These are phyloP conservation scores for Auricularia auricula-judae DNA, from an alignment of 768 basidiomycete genomes.

Conservation along the genomic window DNA sequence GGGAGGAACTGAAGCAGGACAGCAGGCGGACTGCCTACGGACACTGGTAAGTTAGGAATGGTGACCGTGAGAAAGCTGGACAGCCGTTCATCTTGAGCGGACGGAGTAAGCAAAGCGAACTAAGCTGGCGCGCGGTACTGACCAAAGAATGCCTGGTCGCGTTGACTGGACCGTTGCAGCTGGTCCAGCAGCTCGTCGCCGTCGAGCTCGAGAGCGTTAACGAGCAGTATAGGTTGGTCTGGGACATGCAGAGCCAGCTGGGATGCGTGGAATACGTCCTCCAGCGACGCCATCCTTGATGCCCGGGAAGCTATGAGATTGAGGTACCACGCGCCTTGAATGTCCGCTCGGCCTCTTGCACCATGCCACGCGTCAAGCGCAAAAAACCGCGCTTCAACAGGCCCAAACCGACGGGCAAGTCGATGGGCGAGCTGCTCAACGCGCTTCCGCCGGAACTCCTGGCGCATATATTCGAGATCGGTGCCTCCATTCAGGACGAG, in stretches of 20 bases:
- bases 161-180: conserved; percentile 31
- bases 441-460: conserved; percentile 46
- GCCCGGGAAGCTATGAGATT: neutral
- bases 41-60: neutral
- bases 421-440: conserved; percentile 23
- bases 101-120: conserved; percentile 27
- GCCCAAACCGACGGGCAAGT: too few relatives aligned
- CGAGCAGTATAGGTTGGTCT: conserved; percentile 51
- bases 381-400: too few relatives aligned
- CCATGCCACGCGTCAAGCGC: too few relatives aligned
- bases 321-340: too few relatives aligned
- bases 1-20: conserved; percentile 48
- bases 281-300: conserved; percentile 27
- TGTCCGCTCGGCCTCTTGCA: too few relatives aligned
- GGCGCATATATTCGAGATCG: conserved; percentile 41
- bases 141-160: conserved; percentile 71
- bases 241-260: conserved; percentile 55
- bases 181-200: conserved; percentile 47
- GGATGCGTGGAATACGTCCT: conserved; percentile 50
- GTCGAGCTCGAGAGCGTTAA: conserved; percentile 21
- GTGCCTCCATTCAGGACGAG: conserved; percentile 16
- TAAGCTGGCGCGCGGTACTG: conserved; percentile 17
- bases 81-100: conserved; percentile 23
- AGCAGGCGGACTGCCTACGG: conserved; percentile 13
- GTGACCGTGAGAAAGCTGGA: conserved; percentile 5